These are phyloP conservation scores for Peronosclerospora sorghi DNA, from an alignment of 352 stramenopile species.

Conservation along the genomic window DNA sequence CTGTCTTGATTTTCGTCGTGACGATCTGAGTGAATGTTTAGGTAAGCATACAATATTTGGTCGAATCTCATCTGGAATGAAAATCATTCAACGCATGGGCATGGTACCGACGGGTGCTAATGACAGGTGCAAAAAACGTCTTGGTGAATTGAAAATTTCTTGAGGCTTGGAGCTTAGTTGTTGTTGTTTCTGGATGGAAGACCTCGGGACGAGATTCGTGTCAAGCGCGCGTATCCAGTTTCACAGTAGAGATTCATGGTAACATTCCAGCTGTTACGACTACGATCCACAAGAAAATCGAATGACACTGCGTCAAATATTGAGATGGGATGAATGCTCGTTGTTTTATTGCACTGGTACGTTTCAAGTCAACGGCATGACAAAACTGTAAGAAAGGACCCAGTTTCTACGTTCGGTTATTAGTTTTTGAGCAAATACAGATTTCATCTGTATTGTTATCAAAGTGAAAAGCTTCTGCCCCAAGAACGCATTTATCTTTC, in stretches of 20 bases:
- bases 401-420: too few species aligned
- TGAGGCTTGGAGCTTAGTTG: not conserved
- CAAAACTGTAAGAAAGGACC: too few species aligned
- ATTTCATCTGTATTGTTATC: too few species aligned
- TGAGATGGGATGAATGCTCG: too few species aligned
- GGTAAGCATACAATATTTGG: constrained; percentile 92
- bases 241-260: constrained; percentile 25
- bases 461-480: too few species aligned
- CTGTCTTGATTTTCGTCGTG: not conserved
- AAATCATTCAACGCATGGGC: constrained; percentile 87
- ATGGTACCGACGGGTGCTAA: constrained; percentile 81
- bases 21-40: constrained; percentile 4
- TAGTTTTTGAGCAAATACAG: too few species aligned
- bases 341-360: too few species aligned
- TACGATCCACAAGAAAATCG: too few species aligned
- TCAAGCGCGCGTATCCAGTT: constrained; percentile 55
- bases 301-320: too few species aligned
- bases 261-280: too few species aligned
- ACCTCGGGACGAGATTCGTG: constrained; percentile 67
- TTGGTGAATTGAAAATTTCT: not conserved
- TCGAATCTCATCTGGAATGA: constrained; percentile 88
- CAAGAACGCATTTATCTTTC: too few species aligned
- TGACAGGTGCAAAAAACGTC: constrained; percentile 76
- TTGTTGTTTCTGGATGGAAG: constrained; percentile 16
- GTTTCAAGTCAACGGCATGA: too few species aligned